Evolutionary conservation across 164 flowering plant species (phyloP).

Genomic region (Buxus sempervirens): DNA sequence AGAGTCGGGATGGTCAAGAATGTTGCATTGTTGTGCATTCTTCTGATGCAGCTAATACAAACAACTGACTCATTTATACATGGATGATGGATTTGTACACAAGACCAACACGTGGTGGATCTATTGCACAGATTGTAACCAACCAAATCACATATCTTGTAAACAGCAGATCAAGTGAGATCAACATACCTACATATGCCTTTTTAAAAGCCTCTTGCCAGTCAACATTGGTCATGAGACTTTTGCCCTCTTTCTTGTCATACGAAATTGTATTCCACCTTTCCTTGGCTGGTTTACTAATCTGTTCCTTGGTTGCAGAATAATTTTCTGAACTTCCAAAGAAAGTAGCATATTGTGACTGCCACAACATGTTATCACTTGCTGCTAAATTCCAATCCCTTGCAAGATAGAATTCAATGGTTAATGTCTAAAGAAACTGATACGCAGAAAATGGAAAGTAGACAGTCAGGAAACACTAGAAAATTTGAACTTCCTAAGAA

Average conservation of each 20-base stretch:
- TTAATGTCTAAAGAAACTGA: neutral
- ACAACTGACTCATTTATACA: too few species aligned
- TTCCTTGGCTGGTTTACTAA: constrained; percentile 10
- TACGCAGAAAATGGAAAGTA: neutral
- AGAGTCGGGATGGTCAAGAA: too few species aligned
- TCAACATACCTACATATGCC: constrained; percentile 47
- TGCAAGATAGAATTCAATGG: constrained; percentile 5
- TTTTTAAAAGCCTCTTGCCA: constrained; percentile 60
- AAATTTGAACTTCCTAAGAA: constrained; percentile 31
- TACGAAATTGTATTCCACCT: neutral
- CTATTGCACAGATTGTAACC: neutral
- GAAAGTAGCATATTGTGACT: constrained; percentile 37
- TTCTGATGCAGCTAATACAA: too few species aligned
- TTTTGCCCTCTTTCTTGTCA: constrained; percentile 9
- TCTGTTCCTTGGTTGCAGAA: constrained; percentile 16
- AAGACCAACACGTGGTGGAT: too few species aligned
- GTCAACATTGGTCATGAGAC: constrained; percentile 14
- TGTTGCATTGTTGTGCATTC: too few species aligned
- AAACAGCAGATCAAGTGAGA: neutral
- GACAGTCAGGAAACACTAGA: neutral
- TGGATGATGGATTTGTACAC: too few species aligned
- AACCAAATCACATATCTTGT: neutral
- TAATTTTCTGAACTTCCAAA: constrained; percentile 28
- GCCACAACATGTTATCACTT: constrained; percentile 66
- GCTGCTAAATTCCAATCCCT: constrained; percentile 91